Evolutionary conservation across 139 green algal genomes (phyloP).

Genomic region (Tetraselmis chui): DNA sequence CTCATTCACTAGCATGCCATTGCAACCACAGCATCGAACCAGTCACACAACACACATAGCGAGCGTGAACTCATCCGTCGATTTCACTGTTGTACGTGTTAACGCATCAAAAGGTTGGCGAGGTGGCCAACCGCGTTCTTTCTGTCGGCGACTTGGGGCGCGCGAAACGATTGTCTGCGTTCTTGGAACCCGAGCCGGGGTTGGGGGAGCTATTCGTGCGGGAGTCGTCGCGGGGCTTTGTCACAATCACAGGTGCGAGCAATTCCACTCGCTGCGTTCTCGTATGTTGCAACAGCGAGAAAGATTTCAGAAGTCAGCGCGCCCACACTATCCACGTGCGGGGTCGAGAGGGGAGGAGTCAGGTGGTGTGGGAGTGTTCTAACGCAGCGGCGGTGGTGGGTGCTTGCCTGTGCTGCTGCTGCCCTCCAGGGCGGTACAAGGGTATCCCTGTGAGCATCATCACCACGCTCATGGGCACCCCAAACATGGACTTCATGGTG

Average conservation of each 20-base stretch:
- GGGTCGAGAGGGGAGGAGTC: too few relatives aligned
- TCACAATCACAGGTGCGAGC: slow-evolving; percentile 52
- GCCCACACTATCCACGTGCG: too few relatives aligned
- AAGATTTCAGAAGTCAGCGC: too few relatives aligned
- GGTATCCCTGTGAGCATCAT: slow-evolving; percentile 57
- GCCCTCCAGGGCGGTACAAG: slow-evolving; percentile 40
- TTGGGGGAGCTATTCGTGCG: slow-evolving; percentile 35
- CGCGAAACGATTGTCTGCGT: slow-evolving; percentile 43
- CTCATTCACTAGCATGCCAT: background rate
- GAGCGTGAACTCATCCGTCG: too few relatives aligned
- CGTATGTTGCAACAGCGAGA: too few relatives aligned
- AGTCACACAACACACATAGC: background rate
- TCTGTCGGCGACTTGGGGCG: slow-evolving; percentile 53
- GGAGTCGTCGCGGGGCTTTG: slow-evolving; percentile 58
- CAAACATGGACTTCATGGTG: slow-evolving; percentile 64
- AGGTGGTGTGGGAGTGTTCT: too few relatives aligned
- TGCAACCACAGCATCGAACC: background rate
- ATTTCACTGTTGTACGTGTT: too few relatives aligned
- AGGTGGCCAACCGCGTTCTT: slow-evolving; percentile 66
- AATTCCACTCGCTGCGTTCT: too few relatives aligned
- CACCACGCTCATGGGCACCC: slow-evolving; percentile 62
- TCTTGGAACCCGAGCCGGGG: slow-evolving; percentile 37
- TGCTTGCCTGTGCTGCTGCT: too few relatives aligned
- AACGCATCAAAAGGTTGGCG: slow-evolving; percentile 22
- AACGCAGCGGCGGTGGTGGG: too few relatives aligned